A percentile compares a stretch with the other conserved stretches of the same genome.
Evolutionary conservation across 2,329 filamentous ascomycete genomes (phyloP).

Genomic region (Cladosporium cucumerinum): DNA sequence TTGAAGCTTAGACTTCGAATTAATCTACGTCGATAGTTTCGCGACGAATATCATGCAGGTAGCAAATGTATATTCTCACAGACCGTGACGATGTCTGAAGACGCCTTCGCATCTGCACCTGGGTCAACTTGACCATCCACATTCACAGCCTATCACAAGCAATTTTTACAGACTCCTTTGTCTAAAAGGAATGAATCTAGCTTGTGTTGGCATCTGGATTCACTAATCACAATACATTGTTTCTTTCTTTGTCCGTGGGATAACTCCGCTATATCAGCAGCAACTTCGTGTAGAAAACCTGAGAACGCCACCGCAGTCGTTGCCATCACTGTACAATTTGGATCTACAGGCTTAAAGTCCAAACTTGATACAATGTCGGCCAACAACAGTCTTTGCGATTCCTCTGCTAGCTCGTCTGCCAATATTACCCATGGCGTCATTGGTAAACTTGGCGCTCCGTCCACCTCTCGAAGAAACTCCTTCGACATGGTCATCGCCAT

Average conservation of each 20-base stretch:
- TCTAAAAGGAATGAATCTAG: neutral
- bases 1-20: neutral
- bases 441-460: neutral
- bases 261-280: neutral
- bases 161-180: neutral
- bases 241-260: neutral
- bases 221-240: neutral
- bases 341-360: neutral
- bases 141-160: neutral
- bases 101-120: neutral
- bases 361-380: neutral
- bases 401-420: neutral
- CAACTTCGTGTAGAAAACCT: neutral
- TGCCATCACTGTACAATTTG: neutral
- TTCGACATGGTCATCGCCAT: neutral
- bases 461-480: neutral
- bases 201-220: neutral
- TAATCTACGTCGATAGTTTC: neutral
- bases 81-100: neutral
- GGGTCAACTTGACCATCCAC: neutral
- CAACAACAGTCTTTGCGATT: neutral
- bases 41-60: neutral
- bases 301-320: neutral
- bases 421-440: neutral
- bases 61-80: neutral